A percentile compares a stretch with the other conserved stretches of the same genome.
phyloP scores from a whole-genome alignment of 176 grass and related monocot species.

The Oryza nivara region DNA sequence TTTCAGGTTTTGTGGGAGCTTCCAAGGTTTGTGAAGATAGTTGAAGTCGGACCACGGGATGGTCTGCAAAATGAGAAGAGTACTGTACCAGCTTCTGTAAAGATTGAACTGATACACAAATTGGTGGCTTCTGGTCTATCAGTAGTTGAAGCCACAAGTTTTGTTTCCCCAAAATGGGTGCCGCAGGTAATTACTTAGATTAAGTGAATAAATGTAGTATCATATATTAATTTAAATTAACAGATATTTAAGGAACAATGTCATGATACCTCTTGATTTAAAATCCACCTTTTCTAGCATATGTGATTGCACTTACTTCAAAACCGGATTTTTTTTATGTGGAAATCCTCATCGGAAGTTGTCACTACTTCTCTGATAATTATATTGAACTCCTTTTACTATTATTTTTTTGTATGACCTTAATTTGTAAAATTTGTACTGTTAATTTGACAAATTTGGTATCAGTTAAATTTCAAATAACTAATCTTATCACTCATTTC shows the following conservation, averaged over 20 bases:
- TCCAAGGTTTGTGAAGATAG: conserved; percentile 74
- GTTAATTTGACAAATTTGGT: no score
- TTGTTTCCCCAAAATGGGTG: conserved; percentile 88
- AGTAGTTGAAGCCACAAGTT: conserved; percentile 84
- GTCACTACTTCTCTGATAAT: no score
- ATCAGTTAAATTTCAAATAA: not conserved
- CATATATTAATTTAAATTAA: not conserved
- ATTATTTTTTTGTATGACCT: no score
- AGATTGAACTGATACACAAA: conserved; percentile 82
- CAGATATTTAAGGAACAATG: not conserved
- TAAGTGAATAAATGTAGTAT: not conserved
- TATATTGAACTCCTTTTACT: no score
- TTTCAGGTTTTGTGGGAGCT: conserved; percentile 60
- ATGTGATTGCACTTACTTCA: no score
- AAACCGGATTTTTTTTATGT: no score
- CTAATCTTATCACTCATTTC: conserved; percentile 23
- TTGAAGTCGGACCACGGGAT: conserved; percentile 77
- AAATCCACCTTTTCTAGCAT: no score
- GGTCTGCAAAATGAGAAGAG: conserved; percentile 75
- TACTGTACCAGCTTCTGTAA: conserved; percentile 61
- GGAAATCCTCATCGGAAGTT: no score
- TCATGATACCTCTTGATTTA: not conserved
- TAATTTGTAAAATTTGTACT: no score
- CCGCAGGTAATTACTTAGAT: conserved; percentile 58
- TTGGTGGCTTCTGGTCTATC: conserved; percentile 63